Evolutionary conservation across 148 eudicot species (phyloP).

Genomic region (Diospyros lotus): DNA sequence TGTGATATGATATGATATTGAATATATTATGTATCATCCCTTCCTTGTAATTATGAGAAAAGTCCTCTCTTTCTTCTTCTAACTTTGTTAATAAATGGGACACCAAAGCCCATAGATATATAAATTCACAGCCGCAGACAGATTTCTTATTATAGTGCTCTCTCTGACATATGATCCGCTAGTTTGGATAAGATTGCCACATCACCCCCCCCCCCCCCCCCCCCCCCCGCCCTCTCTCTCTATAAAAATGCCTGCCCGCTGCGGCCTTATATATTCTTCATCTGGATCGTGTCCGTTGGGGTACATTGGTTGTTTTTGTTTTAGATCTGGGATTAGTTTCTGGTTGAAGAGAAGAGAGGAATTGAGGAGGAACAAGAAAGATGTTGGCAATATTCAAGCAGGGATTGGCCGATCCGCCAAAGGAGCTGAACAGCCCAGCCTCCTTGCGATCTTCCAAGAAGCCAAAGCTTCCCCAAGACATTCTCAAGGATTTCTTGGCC

Average conservation of each 20-base stretch:
- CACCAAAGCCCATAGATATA: no score
- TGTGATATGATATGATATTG: no score
- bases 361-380: conserved; percentile 10
- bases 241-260: neutral
- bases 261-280: neutral
- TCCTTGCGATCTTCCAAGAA: conserved; percentile 19
- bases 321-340: neutral
- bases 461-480: conserved; percentile 50
- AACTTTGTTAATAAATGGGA: no score
- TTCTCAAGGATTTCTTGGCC: conserved; percentile 49
- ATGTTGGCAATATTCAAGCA: conserved; percentile 85
- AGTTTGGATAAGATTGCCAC: conserved; percentile 17
- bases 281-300: neutral
- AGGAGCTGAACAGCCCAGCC: conserved; percentile 72
- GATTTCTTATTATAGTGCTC: neutral
- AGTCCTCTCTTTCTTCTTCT: no score
- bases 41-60: no score
- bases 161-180: neutral
- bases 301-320: neutral
- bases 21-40: no score
- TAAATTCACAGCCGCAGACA: no score
- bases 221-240: neutral
- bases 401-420: conserved; percentile 65
- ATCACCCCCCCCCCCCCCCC: neutral
- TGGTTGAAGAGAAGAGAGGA: neutral